Evolutionary conservation across 768 basidiomycete genomes (phyloP), one percentile per base, ranked within the genome.

Genomic region (Boletus reticuloceps): DNA sequence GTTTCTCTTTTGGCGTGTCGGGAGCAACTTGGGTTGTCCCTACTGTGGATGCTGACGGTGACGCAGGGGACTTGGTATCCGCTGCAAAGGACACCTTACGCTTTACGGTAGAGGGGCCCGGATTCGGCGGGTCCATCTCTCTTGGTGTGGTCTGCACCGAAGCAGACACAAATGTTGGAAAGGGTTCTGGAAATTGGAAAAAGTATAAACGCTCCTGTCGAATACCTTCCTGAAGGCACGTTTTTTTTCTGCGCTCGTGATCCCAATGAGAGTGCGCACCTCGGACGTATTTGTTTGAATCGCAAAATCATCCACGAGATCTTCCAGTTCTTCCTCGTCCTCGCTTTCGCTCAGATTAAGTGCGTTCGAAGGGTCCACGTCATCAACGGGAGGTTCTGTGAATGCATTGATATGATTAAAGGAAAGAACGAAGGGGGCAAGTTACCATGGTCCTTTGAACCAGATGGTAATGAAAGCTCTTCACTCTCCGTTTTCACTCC

Each of bases 131-230:
- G 50, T 77, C 67, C 45, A 77, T 74, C 25, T 68, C 64, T 10
- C 69, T 72, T 17, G 64, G 41, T 48, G 73, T 65, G 10, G 67
- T 64, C 19, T 72, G 56, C 9, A 70, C 58, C 8, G 67, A 50
- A 55, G 74, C 64, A 8, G 81, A 73, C 3, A 75, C 55, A 72
- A 94, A 94, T 6, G 75, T 79, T 0, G 94, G 93, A 71, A 97
- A 94, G 0, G 91, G 89, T 10, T 77, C 69, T 0, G 94, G 94
- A 64, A 96, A 96, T 66, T 95, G 93, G 74, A 96, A 94, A 61
- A 94, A 86, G 65, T 89, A 96, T 5, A 96, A 73, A 19, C 80
- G 78, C 51, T 91, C 86, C 69, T 84, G 85, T 50, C 77, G 78
- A 37, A 79, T 60, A 47, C 74, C 67, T 27, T 75, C 82, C 84